phyloP scores from a whole-genome alignment of 83 land plant species.

The Picea mariana region DNA sequence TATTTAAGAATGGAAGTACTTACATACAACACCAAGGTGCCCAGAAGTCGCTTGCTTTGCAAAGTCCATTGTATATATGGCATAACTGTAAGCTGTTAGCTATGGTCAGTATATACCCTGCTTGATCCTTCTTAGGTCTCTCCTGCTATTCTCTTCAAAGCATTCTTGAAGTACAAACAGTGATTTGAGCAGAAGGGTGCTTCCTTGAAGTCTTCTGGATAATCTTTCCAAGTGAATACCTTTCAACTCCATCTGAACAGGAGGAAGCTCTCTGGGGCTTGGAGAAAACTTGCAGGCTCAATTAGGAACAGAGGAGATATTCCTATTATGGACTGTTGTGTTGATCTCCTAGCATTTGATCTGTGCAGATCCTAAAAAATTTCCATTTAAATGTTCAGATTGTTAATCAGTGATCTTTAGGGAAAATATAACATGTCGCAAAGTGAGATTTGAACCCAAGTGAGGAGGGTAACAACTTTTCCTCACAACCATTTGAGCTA shows the following conservation, averaged over 20 bases:
- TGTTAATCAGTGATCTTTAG: neutral
- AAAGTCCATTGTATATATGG: neutral
- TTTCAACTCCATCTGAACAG: neutral
- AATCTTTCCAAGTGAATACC: neutral
- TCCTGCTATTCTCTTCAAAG: neutral
- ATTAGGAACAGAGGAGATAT: neutral
- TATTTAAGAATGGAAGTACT: neutral
- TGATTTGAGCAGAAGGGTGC: neutral
- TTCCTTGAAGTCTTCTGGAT: neutral
- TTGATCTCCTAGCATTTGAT: neutral
- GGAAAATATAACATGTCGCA: neutral
- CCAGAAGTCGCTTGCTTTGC: neutral
- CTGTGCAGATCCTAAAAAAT: neutral
- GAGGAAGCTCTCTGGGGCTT: neutral
- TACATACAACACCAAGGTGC: neutral
- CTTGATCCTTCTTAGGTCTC: neutral
- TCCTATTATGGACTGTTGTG: neutral
- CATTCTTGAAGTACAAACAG: neutral
- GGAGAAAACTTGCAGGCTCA: neutral
- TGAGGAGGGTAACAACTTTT: too few relatives aligned
- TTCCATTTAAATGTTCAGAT: neutral
- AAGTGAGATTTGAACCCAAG: too few relatives aligned
- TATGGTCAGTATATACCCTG: neutral
- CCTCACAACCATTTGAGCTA: too few relatives aligned
- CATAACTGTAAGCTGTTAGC: neutral